Evolutionary conservation across 176 grass and related monocot species (phyloP).

Genomic region (Phragmites australis): DNA sequence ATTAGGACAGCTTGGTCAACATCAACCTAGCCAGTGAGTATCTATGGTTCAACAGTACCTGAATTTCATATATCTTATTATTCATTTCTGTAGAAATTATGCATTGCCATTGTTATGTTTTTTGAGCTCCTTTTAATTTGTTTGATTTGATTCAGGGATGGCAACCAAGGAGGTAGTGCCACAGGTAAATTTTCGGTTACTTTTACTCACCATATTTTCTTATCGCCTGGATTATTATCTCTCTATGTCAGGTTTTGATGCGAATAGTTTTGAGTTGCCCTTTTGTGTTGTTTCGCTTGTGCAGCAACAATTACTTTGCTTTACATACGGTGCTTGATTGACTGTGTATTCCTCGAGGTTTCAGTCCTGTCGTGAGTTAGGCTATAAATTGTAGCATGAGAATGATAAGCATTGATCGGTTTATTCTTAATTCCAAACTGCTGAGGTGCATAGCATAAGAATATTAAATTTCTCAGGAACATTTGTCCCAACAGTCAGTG

Average conservation of each 20-base stretch:
- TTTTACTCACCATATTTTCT: not conserved
- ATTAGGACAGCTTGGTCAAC: constrained; percentile 63
- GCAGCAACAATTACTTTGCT: not conserved
- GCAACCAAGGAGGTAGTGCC: constrained; percentile 53
- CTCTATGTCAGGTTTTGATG: not conserved
- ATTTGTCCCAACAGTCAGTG: not conserved
- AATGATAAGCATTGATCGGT: not conserved
- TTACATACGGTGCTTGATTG: constrained; percentile 5
- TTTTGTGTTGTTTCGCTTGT: constrained; percentile 7
- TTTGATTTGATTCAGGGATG: constrained; percentile 65
- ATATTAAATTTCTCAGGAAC: not conserved
- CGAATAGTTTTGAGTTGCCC: constrained; percentile 22
- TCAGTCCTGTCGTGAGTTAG: not conserved
- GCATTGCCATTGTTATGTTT: constrained; percentile 9
- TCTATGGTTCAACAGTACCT: constrained; percentile 28
- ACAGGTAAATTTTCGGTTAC: constrained; percentile 54
- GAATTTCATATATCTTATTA: constrained; percentile 1
- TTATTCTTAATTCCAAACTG: not conserved
- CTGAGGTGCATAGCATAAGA: not conserved
- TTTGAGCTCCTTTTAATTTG: constrained; percentile 30
- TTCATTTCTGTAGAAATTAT: not conserved
- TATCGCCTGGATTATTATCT: constrained; percentile 13
- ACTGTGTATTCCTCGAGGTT: constrained; percentile 19
- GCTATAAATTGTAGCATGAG: not conserved
- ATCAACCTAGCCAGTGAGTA: constrained; percentile 77